Evolutionary conservation across 2,329 filamentous ascomycete genomes (phyloP), one percentile per base, ranked within the genome.

Genomic region (Colletotrichum sp.): DNA sequence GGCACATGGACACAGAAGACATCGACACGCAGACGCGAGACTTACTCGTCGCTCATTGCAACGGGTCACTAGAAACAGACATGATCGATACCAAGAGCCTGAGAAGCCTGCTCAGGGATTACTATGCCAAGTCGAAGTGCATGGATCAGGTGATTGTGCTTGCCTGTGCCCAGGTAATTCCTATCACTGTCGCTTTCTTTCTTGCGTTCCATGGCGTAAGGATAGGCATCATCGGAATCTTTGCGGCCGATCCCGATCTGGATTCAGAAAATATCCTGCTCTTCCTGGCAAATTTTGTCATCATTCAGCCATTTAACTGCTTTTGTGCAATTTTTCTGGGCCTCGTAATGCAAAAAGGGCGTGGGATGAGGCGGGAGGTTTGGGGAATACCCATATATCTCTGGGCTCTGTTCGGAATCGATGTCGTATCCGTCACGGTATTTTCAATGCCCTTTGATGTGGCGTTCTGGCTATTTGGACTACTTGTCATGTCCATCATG

Each of bases 401-500:
- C n/a, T 49, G 18, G 18, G 44, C n/a, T 49, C 18, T 49, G 1
- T 49, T 21, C 10, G 44, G 44, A 13, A 21, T 49, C 18, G 44
- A 49, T 49, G 44, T 49, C 18, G n/a, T 49, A 49, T 49, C 44
- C 18, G 44, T 49, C 44, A 49, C 44, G 0, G 44, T 21, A 49
- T 21, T 49, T 21, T 49, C 44, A 7, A 49, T 49, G 44, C 44
- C 44, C 0, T 12, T 12, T 13, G 44, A 49, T 49, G 44, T 49
- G 44, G 44, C 44, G 3, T 49, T 49, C 10, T 49, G 44, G 44
- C 44, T 49, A 3, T 49, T 49, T 4, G 44, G 18, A 12, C 2
- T 49, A 2, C 39, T 49, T n/a, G 10, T 49, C 0, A 7, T 49
- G 2, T 49, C 39, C 1, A 49, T 49, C 0, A 4, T 12, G 2